Percentiles rank a stretch among this genome's conserved stretches.
Conservation (phyloP, 768 basidiomycete genomes). For the Phanerodontia chrysosporium region DNA sequence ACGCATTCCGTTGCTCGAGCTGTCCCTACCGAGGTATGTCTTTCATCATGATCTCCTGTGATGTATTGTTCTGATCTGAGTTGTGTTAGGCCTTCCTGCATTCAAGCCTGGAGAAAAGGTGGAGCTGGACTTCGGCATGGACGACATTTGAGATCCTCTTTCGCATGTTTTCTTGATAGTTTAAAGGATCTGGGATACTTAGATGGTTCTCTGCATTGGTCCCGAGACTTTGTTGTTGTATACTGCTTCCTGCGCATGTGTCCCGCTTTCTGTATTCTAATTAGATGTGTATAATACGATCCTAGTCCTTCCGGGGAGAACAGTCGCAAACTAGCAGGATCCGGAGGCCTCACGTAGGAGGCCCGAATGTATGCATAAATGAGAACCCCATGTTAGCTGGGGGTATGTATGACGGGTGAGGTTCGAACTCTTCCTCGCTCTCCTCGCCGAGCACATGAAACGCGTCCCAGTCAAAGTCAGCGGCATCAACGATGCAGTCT, state of each 20-base stretch:
- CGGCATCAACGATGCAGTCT: constrained; percentile 39
- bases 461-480: constrained; percentile 44
- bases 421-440: constrained; percentile 37
- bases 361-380: background rate
- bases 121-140: constrained; percentile 83
- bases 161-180: background rate
- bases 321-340: too few relatives aligned
- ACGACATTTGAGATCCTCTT: constrained; percentile 60
- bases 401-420: constrained; percentile 13
- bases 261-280: background rate
- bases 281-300: constrained; percentile 1
- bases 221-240: background rate
- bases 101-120: constrained; percentile 99
- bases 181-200: constrained; percentile 1
- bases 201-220: background rate
- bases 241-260: background rate
- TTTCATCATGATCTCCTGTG: background rate
- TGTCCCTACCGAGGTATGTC: constrained; percentile 93
- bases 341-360: too few relatives aligned
- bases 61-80: background rate
- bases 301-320: background rate
- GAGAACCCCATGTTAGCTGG: constrained; percentile 3
- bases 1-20: constrained; percentile 93
- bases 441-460: constrained; percentile 53
- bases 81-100: constrained; percentile 79